Conservation (phyloP, 768 basidiomycete species). For the Calocybe cyanea region DNA sequence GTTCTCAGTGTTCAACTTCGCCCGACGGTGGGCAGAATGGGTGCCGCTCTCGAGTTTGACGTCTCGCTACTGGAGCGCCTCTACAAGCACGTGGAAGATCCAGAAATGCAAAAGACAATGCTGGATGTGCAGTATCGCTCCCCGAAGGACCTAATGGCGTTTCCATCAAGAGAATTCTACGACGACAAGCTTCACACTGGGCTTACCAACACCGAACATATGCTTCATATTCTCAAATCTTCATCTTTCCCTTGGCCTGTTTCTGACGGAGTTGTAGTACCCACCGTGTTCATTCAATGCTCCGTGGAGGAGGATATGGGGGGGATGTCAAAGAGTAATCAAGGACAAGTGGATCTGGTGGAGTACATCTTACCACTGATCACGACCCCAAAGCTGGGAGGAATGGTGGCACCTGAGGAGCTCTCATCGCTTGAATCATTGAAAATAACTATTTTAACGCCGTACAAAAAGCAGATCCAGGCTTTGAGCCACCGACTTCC, state of each 20-base stretch:
- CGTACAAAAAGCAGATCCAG: constrained; percentile 55
- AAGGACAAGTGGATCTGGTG: constrained; percentile 52
- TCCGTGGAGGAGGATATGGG: constrained; percentile 54
- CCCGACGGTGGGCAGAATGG: constrained; percentile 60
- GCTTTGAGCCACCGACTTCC: constrained; percentile 39
- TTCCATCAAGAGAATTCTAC: constrained; percentile 65
- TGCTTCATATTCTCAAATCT: constrained; percentile 31
- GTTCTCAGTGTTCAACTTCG: constrained; percentile 57
- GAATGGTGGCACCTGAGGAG: constrained; percentile 11
- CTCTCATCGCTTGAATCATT: constrained; percentile 15
- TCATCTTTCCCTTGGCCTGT: constrained; percentile 60
- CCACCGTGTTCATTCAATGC: constrained; percentile 59
- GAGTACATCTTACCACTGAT: constrained; percentile 44
- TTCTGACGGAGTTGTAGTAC: constrained; percentile 30
- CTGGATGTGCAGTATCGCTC: constrained; percentile 69
- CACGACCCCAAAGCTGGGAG: constrained; percentile 20
- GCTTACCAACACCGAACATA: constrained; percentile 30
- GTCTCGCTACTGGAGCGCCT: constrained; percentile 60
- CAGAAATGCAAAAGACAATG: constrained; percentile 54
- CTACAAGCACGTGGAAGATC: constrained; percentile 35
- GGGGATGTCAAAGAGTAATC: constrained; percentile 58
- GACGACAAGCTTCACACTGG: constrained; percentile 48
- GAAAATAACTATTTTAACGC: constrained; percentile 50
- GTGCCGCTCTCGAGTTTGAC: constrained; percentile 51
- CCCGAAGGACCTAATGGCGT: constrained; percentile 50